These are phyloP conservation scores for Coemansia sp. DNA, from an alignment of 192 early-diverging fungal genomes.

Conservation along the genomic window DNA sequence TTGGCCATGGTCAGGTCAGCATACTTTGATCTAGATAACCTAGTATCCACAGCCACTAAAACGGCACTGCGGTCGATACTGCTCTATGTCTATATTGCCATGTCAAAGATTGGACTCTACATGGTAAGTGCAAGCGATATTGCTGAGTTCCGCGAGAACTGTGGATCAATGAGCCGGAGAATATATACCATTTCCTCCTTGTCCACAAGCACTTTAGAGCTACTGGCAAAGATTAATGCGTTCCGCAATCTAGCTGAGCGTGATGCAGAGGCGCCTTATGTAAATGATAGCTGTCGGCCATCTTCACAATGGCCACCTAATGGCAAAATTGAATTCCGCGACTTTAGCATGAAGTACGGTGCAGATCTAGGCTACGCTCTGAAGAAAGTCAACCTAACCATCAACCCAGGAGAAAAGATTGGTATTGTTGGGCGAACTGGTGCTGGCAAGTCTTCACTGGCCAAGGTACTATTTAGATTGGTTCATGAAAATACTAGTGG, in stretches of 20 bases:
- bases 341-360: conserved; percentile 29
- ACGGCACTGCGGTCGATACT: neutral
- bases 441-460: conserved; percentile 66
- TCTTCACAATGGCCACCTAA: conserved; percentile 18
- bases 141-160: neutral
- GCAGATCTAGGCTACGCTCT: conserved; percentile 30
- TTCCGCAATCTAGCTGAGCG: conserved; percentile 4
- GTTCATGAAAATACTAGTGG: conserved; percentile 59
- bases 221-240: neutral
- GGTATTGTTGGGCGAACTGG: conserved; percentile 62
- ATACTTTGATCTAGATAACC: rapidly evolving
- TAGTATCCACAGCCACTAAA: neutral
- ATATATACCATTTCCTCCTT: neutral
- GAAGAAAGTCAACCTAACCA: conserved; percentile 46
- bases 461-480: conserved; percentile 61
- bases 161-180: neutral
- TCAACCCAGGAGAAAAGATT: conserved; percentile 61
- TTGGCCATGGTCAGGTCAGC: neutral
- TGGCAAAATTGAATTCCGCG: conserved; percentile 34
- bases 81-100: neutral
- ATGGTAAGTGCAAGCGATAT: neutral
- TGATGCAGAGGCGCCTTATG: conserved; percentile 17
- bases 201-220: neutral
- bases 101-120: neutral
- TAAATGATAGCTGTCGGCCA: conserved; percentile 11